phyloP scores from a whole-genome alignment of 129 eudicot genomes.

The Ambrosia trifida region DNA sequence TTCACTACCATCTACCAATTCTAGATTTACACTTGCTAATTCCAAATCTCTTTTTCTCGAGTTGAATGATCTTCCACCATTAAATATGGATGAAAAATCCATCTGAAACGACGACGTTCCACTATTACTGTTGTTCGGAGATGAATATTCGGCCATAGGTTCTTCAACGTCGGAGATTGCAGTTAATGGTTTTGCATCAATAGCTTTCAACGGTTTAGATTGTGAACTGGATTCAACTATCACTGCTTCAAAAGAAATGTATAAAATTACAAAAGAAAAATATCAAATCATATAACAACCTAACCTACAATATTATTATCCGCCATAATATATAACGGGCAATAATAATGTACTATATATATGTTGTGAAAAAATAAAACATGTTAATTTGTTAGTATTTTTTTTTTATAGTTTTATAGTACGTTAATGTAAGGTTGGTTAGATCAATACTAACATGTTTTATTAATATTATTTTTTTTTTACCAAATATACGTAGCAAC shows the following conservation, averaged over 20 bases:
- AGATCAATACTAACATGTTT: no score
- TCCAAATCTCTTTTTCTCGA: slow-evolving; percentile 33
- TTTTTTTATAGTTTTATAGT: no score
- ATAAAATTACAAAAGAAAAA: not conserved
- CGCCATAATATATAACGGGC: no score
- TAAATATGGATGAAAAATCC: slow-evolving; percentile 56
- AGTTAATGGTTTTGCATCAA: not conserved
- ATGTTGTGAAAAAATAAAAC: no score
- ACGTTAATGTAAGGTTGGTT: no score
- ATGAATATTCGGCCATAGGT: slow-evolving; percentile 46
- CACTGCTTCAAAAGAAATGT: slow-evolving; percentile 31
- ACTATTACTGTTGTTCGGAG: slow-evolving; percentile 67
- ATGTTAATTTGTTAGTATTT: no score
- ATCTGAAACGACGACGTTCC: slow-evolving; percentile 51
- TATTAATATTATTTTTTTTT: no score
- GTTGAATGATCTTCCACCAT: slow-evolving; percentile 26
- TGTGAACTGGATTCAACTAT: slow-evolving; percentile 31
- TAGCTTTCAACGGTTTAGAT: no score
- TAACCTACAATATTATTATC: no score
- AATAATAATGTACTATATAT: no score
- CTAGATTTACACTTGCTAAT: slow-evolving; percentile 25
- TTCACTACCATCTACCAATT: slow-evolving; percentile 12
- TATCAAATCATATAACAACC: no score
- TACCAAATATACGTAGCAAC: no score
- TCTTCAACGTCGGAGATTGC: slow-evolving; percentile 48